These are phyloP conservation scores for Zymoseptoria ardabiliae DNA, from an alignment of 2,329 filamentous ascomycete genomes.

Conservation along the genomic window DNA sequence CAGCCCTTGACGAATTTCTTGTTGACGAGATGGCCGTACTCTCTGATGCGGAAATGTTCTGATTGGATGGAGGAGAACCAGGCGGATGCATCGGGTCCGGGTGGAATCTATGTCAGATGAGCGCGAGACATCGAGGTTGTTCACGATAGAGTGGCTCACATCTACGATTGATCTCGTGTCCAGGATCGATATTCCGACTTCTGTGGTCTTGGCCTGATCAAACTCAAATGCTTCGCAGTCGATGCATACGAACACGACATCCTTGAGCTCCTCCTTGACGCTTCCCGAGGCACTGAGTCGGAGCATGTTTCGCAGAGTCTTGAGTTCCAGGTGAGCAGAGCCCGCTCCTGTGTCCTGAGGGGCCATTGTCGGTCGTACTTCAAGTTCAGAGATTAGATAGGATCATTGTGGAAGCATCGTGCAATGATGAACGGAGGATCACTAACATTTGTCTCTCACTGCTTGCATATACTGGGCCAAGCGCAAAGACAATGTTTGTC, in stretches of 20 bases:
- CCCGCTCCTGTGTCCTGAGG: not conserved
- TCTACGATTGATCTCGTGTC: slow-evolving; percentile 51
- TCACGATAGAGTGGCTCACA: slow-evolving; percentile 1
- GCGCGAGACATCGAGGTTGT: not conserved
- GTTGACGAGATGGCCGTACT: slow-evolving; percentile 63
- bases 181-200: slow-evolving; percentile 75
- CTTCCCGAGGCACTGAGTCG: not conserved
- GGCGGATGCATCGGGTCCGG: slow-evolving; percentile 29
- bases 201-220: slow-evolving; percentile 53
- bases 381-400: not conserved
- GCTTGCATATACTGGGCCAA: not conserved
- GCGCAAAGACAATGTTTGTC: not conserved
- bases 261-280: slow-evolving; percentile 12
- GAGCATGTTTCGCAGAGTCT: slow-evolving; percentile 5
- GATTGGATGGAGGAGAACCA: slow-evolving; percentile 9
- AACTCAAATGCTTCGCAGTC: slow-evolving; percentile 79
- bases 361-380: not conserved
- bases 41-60: slow-evolving; percentile 65
- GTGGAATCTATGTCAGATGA: not conserved
- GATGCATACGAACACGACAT: slow-evolving; percentile 64
- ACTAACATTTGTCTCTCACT: not conserved
- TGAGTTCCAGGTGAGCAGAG: not conserved
- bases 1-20: slow-evolving; percentile 61
- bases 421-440: not conserved
- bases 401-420: not conserved